These are phyloP conservation scores for Rhizophagus prolifer DNA, from an alignment of 192 early-diverging fungal genomes.

Conservation along the genomic window DNA sequence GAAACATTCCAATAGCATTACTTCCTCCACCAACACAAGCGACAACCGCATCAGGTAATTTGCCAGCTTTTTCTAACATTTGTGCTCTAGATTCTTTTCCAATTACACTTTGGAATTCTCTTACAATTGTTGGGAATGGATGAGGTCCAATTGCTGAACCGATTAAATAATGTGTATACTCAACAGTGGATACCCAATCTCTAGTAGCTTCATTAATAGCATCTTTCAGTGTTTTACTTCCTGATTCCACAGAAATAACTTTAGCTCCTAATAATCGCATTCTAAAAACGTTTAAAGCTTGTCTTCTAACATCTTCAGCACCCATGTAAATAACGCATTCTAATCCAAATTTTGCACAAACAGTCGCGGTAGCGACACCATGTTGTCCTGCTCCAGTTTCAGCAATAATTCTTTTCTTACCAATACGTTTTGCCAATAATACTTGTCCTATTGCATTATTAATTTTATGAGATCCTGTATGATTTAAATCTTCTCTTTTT, in stretches of 20 bases:
- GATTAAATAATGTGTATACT: slow-evolving; percentile 92
- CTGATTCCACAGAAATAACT: slow-evolving; percentile 80
- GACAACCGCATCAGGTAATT: slow-evolving; percentile 88
- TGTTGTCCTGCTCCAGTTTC: slow-evolving; percentile 99
- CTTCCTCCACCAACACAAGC: slow-evolving; percentile 98
- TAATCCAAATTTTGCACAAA: slow-evolving; percentile 96
- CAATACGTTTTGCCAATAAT: slow-evolving; percentile 83
- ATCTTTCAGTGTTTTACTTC: slow-evolving; percentile 86
- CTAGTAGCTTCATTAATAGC: slow-evolving; percentile 99
- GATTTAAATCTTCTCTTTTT: slow-evolving; percentile 98
- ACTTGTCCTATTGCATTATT: slow-evolving; percentile 96
- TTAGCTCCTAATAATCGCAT: slow-evolving; percentile 92
- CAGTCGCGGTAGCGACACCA: slow-evolving; percentile 96
- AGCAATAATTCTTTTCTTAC: slow-evolving; percentile 96
- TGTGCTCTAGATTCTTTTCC: slow-evolving; percentile 87
- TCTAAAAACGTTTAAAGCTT: slow-evolving; percentile 94
- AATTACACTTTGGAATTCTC: slow-evolving; percentile 98
- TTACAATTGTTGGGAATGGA: slow-evolving; percentile 95
- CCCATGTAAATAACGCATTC: slow-evolving; percentile 99
- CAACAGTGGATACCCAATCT: slow-evolving; percentile 97
- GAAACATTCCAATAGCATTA: slow-evolving; percentile 97
- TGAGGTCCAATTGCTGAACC: slow-evolving; percentile 97
- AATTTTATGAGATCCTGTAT: slow-evolving; percentile 99
- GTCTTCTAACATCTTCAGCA: slow-evolving; percentile 89
- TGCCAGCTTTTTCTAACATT: slow-evolving; percentile 76